Base-by-base conservation (phyloP, 768 basidiomycete species). In the Suillus fuscotomentosus region DNA sequence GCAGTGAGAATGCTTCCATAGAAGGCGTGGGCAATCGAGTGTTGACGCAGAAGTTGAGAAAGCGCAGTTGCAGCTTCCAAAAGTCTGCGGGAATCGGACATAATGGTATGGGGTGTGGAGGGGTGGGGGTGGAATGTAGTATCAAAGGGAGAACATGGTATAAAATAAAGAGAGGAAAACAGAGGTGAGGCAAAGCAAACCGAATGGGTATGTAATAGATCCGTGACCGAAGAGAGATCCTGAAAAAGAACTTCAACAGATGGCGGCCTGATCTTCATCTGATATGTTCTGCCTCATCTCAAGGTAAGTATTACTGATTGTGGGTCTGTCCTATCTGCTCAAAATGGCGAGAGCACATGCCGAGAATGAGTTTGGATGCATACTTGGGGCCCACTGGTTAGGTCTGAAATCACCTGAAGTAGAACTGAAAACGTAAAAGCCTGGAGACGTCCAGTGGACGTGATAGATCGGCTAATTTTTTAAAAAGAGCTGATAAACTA, bases 11-110 rank as follows among this genome's bases (percentile, higher is more conserved):
- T 76, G 70, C 83, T 89, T 14, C 92, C 92, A 70, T 94, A 83
- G 76, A 94, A 94, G 38, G 92, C 93, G 71, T 95, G 92, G 11
- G 89, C 86, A 61, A 93, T 85, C 64, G 79, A 79, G 43, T 80
- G 78, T 42, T 81, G 76, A 66, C 71, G 78, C 60, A 95, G 86
- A 63, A 88, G 77, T 63, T 78, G 78, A 38, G 92, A 93, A 75
- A 95, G 89, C 64, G 89, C 86, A 56, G 80, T 77, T 45, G 93
- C 92, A 42, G 92, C 92, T 75, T 92, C 88, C 72, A 94, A 76
- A 68, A 94, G 85, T 75, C 92, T 83, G 70, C 82, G 80, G 61
- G 88, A 90, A 70, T 92, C 89, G 4, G 76, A 65, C 88, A 91
- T 91, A 67, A 69, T 75, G 61, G 69, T 71, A 68, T 71, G 70